These are phyloP conservation scores for Tylopilus sp. DNA, from an alignment of 768 basidiomycete genomes.

Conservation along the genomic window DNA sequence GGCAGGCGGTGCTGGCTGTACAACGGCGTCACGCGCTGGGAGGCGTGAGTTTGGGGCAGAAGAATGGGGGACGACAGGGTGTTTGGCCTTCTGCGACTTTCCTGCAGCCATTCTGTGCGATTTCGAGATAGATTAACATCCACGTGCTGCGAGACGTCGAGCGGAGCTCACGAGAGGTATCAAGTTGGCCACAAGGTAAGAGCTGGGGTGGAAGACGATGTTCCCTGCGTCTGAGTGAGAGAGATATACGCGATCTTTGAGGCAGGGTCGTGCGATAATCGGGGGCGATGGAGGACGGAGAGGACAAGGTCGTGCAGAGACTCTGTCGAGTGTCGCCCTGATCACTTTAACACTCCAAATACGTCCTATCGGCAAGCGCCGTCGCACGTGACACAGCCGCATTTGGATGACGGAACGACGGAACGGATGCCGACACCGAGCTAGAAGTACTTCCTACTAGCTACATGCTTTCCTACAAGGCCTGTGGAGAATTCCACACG, in stretches of 20 bases:
- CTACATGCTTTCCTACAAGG: background rate
- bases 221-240: background rate
- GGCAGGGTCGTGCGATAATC: conserved; percentile 16
- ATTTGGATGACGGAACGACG: conserved; percentile 19
- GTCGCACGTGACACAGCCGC: conserved; percentile 25
- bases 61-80: conserved; percentile 7
- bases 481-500: background rate
- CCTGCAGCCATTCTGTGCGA: conserved; percentile 28
- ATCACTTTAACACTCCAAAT: conserved; percentile 34
- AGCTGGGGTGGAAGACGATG: conserved; percentile 1
- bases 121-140: conserved; percentile 17
- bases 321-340: conserved; percentile 18
- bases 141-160: background rate
- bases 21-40: conserved; percentile 4
- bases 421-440: conserved; percentile 11
- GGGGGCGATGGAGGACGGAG: conserved; percentile 17
- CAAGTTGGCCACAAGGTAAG: background rate
- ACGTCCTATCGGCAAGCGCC: conserved; percentile 30
- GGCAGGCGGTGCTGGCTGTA: conserved; percentile 7
- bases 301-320: conserved; percentile 15
- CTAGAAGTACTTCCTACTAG: background rate
- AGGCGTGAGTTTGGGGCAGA: conserved; percentile 5
- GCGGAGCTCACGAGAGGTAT: conserved; percentile 16
- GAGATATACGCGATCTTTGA: conserved; percentile 14
- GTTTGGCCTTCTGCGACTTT: conserved; percentile 28